A percentile compares a stretch with the other conserved stretches of the same genome.
These are phyloP conservation scores for Magnaporthiopsis poae DNA, from an alignment of 2,329 filamentous ascomycete genomes.

Conservation along the genomic window DNA sequence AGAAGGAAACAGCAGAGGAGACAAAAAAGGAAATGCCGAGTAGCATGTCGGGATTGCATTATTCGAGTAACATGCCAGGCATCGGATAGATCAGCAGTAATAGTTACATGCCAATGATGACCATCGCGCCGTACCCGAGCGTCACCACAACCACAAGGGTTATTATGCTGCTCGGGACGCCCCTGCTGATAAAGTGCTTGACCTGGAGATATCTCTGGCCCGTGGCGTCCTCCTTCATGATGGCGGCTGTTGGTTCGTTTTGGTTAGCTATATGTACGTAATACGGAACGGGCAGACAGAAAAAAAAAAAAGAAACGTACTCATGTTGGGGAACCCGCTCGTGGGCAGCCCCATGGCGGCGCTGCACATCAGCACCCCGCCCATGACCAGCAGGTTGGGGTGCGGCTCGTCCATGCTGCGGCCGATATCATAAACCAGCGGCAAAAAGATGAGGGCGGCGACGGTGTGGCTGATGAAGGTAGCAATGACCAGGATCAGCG, in stretches of 20 bases:
- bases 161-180: conserved; percentile 76
- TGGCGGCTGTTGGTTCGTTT: conserved; percentile 55
- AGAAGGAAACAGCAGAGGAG: too few relatives aligned
- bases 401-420: conserved; percentile 77
- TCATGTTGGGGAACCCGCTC: conserved; percentile 98
- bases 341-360: conserved; percentile 97
- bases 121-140: conserved; percentile 84
- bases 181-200: conserved; percentile 88
- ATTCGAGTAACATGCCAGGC: too few relatives aligned
- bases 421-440: conserved; percentile 80
- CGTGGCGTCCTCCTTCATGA: conserved; percentile 97
- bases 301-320: too few relatives aligned
- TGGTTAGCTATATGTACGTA: conserved; percentile 5
- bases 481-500: conserved; percentile 78
- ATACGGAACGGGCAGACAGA: too few relatives aligned
- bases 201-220: conserved; percentile 87
- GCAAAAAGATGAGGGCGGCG: conserved; percentile 86
- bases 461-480: conserved; percentile 98
- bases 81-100: too few relatives aligned
- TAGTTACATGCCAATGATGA: conserved; percentile 36
- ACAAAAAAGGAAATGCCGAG: too few relatives aligned
- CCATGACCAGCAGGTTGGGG: conserved; percentile 92
- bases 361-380: conserved; percentile 86
- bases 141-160: conserved; percentile 75
- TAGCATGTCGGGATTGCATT: too few relatives aligned